A percentile compares a stretch with the other conserved stretches of the same genome.
phyloP scores from a whole-genome alignment of 306 rosid species.

The Abrus pulchellus region DNA sequence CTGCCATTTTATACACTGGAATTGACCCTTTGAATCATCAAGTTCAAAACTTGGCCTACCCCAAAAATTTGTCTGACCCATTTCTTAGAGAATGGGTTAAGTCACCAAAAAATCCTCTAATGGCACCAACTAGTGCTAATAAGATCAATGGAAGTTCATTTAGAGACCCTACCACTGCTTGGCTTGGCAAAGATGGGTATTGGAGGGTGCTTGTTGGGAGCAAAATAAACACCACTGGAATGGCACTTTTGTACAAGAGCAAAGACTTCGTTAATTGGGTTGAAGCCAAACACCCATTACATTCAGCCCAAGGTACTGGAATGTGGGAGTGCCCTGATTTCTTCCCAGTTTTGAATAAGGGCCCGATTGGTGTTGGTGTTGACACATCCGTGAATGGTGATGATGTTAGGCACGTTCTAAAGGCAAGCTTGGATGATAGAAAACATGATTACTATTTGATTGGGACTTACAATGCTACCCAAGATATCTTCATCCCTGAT shows the following conservation, averaged over 20 bases:
- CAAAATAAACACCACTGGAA: conserved; percentile 55
- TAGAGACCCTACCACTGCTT: conserved; percentile 87
- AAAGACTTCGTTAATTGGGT: conserved; percentile 70
- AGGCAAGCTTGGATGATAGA: conserved; percentile 72
- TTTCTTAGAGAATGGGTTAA: conserved; percentile 80
- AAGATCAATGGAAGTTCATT: conserved; percentile 70
- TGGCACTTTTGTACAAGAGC: conserved; percentile 70
- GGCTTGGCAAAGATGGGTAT: conserved; percentile 70
- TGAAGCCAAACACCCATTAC: conserved; percentile 66
- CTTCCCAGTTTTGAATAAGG: conserved; percentile 58
- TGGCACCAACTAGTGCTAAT: conserved; percentile 66
- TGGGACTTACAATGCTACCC: conserved; percentile 61
- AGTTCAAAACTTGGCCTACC: conserved; percentile 81
- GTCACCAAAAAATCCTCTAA: conserved; percentile 60
- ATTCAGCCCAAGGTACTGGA: conserved; percentile 63
- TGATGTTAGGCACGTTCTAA: conserved; percentile 73
- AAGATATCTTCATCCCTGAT: conserved; percentile 67
- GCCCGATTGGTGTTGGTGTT: conserved; percentile 60
- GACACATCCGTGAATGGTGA: conserved; percentile 53
- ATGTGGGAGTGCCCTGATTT: conserved; percentile 99
- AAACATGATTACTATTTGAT: conserved; percentile 72
- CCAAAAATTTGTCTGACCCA: conserved; percentile 79
- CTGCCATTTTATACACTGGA: conserved; percentile 82
- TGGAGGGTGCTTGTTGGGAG: conserved; percentile 76
- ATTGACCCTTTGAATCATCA: conserved; percentile 60